phyloP scores from a whole-genome alignment of 2,329 filamentous ascomycete species.

The Fusarium austroafricanum region DNA sequence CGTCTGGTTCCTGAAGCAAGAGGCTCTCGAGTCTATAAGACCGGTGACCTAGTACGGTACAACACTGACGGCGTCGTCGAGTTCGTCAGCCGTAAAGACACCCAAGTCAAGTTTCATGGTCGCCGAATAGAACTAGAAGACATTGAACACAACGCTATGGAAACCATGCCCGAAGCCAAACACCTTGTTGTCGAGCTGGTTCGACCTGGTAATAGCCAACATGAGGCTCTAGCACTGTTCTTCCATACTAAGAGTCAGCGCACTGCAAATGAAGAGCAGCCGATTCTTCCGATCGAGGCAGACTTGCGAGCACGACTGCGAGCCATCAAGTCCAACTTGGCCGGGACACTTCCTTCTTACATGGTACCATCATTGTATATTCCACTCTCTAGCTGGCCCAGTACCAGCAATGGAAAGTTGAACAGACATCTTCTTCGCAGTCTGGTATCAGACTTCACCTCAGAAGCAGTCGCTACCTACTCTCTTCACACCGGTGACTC shows the following conservation, averaged over 20 bases:
- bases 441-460: not conserved
- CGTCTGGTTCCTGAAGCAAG: conserved; percentile 19
- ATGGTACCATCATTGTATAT: not conserved
- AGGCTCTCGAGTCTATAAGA: not conserved
- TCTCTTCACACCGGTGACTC: not conserved
- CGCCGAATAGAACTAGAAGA: conserved; percentile 62
- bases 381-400: not conserved
- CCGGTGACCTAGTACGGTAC: conserved; percentile 55
- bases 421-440: not conserved
- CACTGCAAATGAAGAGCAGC: not conserved
- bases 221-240: not conserved
- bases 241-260: not conserved
- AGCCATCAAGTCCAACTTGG: not conserved
- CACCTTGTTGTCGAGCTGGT: not conserved
- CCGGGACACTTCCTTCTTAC: not conserved
- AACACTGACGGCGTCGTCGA: conserved; percentile 55
- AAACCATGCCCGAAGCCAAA: not conserved
- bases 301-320: not conserved
- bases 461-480: not conserved
- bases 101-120: conserved; percentile 64
- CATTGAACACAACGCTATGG: not conserved
- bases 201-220: not conserved
- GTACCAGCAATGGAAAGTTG: not conserved
- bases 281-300: not conserved
- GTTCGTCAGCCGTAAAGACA: conserved; percentile 45